Conservation (phyloP, 495 filamentous ascomycete genomes). For the Lichina pygmaea region DNA sequence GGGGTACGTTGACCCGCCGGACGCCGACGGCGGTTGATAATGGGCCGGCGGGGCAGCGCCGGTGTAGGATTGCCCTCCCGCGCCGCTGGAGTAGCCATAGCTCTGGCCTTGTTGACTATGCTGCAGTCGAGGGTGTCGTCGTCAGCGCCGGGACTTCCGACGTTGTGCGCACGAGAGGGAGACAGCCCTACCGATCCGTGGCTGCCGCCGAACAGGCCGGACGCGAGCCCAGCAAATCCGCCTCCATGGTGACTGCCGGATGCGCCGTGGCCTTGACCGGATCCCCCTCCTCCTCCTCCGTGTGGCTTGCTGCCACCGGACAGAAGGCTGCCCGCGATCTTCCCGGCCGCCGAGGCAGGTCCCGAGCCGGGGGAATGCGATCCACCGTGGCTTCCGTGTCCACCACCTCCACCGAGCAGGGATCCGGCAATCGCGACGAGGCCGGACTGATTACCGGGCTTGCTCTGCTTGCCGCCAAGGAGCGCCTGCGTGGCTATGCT, state of each 20-base stretch:
- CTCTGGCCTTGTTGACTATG: too few relatives aligned
- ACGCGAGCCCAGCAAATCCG: conserved; percentile 4
- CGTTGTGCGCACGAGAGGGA: too few relatives aligned
- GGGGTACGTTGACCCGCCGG: neutral
- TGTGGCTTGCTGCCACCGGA: conserved; percentile 12
- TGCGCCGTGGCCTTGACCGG: conserved; percentile 5
- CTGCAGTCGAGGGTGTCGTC: too few relatives aligned
- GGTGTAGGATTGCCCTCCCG: conserved; percentile 8
- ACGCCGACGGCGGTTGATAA: conserved; percentile 11
- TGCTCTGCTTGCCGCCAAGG: conserved; percentile 11
- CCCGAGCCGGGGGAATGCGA: conserved; percentile 4
- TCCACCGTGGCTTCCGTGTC: conserved; percentile 6
- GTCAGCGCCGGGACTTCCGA: too few relatives aligned
- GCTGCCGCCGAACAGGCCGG: conserved; percentile 9
- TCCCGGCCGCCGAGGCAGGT: conserved; percentile 9
- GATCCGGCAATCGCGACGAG: conserved; percentile 12
- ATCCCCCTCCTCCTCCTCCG: conserved; percentile 1
- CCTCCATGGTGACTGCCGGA: conserved; percentile 7
- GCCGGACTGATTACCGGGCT: conserved; percentile 10
- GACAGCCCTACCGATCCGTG: conserved; percentile 8
- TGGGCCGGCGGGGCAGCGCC: conserved; percentile 14
- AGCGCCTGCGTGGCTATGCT: conserved; percentile 15
- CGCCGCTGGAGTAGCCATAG: conserved; percentile 11
- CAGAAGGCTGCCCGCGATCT: conserved; percentile 13
- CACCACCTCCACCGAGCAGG: conserved; percentile 14